phyloP scores from a whole-genome alignment of 2,329 filamentous ascomycete genomes.

The Phialocephala sp. region DNA sequence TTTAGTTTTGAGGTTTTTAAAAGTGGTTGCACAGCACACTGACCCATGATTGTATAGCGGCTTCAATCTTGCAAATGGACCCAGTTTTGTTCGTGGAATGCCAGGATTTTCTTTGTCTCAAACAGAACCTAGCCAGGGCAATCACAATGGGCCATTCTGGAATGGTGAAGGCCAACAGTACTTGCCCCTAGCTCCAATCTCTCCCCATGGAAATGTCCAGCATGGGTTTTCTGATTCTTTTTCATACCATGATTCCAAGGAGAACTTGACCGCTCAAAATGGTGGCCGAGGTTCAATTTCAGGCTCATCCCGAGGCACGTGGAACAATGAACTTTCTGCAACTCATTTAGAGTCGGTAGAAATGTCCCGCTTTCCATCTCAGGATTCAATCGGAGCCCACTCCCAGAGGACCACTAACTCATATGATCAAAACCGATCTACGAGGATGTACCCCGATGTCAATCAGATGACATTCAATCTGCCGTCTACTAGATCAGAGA shows the following conservation, averaged over 20 bases:
- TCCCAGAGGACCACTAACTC: constrained; percentile 39
- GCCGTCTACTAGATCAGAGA: constrained; percentile 42
- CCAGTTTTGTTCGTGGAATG: constrained; percentile 35
- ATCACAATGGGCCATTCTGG: constrained; percentile 42
- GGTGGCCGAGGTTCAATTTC: constrained; percentile 29
- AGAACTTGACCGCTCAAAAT: constrained; percentile 30
- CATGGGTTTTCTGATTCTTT: constrained; percentile 40
- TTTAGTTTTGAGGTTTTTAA: constrained; percentile 27
- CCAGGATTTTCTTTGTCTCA: constrained; percentile 42
- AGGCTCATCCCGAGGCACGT: constrained; percentile 32
- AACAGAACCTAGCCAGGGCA: constrained; percentile 43
- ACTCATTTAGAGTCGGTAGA: constrained; percentile 35
- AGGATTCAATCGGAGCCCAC: constrained; percentile 39
- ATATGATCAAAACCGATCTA: constrained; percentile 40
- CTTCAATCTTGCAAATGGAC: constrained; percentile 32
- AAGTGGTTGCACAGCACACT: constrained; percentile 43
- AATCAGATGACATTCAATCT: constrained; percentile 42
- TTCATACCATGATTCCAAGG: constrained; percentile 34
- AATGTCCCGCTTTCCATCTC: constrained; percentile 41
- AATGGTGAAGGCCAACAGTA: constrained; percentile 44
- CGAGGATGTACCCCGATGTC: constrained; percentile 37
- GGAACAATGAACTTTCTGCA: constrained; percentile 36
- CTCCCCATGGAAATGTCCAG: constrained; percentile 35
- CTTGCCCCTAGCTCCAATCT: constrained; percentile 38
- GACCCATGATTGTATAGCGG: constrained; percentile 42